Conservation (phyloP, 31 red algal genomes). For the Porphyra umbilicalis region DNA sequence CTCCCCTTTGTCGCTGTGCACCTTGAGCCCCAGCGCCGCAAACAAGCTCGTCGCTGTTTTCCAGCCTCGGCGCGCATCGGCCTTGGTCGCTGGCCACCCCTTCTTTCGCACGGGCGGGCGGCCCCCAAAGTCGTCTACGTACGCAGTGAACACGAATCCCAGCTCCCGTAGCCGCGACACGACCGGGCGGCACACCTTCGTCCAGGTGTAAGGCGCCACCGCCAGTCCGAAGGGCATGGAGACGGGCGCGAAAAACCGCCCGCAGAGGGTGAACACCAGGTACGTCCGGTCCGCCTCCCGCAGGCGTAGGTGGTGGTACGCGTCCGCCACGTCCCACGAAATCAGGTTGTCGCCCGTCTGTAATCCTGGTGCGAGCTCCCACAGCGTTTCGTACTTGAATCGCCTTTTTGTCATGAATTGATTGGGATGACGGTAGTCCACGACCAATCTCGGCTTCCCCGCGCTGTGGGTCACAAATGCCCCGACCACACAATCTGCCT, state of each 20-base stretch:
- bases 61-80: too few species aligned
- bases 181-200: constrained; percentile 19
- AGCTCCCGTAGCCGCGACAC: constrained; percentile 3
- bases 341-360: constrained; percentile 13
- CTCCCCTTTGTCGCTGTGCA: too few species aligned
- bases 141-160: too few species aligned
- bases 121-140: too few species aligned
- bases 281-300: constrained; percentile 6
- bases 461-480: too few species aligned
- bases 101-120: too few species aligned
- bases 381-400: constrained; percentile 15
- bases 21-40: too few species aligned
- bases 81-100: too few species aligned
- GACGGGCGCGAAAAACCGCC: constrained; percentile 5
- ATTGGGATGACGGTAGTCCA: constrained; percentile 10
- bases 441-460: too few species aligned
- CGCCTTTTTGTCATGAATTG: constrained; percentile 10
- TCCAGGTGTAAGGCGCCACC: constrained; percentile 18
- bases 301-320: constrained; percentile 18
- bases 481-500: too few species aligned
- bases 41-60: too few species aligned
- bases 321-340: constrained; percentile 4
- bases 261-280: constrained; percentile 8
- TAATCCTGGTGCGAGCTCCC: constrained; percentile 20
- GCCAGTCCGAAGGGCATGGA: constrained; percentile 17